phyloP scores from a whole-genome alignment of 2,329 filamentous ascomycete species.

The Penicillium sp. region DNA sequence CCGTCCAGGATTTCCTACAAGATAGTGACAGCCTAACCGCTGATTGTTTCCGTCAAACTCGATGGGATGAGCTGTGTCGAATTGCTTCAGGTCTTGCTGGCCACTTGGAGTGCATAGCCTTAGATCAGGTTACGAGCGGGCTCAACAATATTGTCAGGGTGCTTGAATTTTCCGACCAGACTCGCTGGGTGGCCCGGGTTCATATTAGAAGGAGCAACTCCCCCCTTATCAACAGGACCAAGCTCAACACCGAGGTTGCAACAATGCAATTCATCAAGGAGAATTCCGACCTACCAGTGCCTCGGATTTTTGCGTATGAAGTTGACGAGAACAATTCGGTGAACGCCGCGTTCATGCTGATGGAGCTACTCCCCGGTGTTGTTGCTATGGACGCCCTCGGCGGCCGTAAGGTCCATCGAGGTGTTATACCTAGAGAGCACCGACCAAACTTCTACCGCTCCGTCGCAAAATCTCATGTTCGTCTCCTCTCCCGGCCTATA shows the following conservation, averaged over 20 bases:
- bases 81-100: slow-evolving; percentile 5
- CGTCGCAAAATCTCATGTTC: slow-evolving; percentile 1
- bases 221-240: neutral
- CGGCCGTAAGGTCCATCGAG: slow-evolving; percentile 14
- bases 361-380: slow-evolving; percentile 24
- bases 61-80: slow-evolving; percentile 7
- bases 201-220: slow-evolving; percentile 3
- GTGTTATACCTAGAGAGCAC: slow-evolving; percentile 6
- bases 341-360: slow-evolving; percentile 26
- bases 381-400: slow-evolving; percentile 18
- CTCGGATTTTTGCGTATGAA: slow-evolving; percentile 2
- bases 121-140: slow-evolving; percentile 1
- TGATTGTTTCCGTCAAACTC: slow-evolving; percentile 4
- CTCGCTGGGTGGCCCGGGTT: slow-evolving; percentile 2
- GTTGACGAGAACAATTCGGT: slow-evolving; percentile 14
- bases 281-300: slow-evolving; percentile 1
- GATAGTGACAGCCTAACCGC: slow-evolving; percentile 5
- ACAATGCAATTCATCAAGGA: slow-evolving; percentile 4
- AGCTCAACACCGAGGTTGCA: neutral
- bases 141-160: slow-evolving; percentile 4
- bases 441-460: slow-evolving; percentile 4
- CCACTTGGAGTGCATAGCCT: neutral
- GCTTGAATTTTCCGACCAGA: slow-evolving; percentile 1
- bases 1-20: slow-evolving; percentile 1
- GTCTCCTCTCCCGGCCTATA: neutral